Evolutionary conservation across 1,284 basidiomycete genomes (phyloP).

Genomic region (Papiliotrema nemorosa): DNA sequence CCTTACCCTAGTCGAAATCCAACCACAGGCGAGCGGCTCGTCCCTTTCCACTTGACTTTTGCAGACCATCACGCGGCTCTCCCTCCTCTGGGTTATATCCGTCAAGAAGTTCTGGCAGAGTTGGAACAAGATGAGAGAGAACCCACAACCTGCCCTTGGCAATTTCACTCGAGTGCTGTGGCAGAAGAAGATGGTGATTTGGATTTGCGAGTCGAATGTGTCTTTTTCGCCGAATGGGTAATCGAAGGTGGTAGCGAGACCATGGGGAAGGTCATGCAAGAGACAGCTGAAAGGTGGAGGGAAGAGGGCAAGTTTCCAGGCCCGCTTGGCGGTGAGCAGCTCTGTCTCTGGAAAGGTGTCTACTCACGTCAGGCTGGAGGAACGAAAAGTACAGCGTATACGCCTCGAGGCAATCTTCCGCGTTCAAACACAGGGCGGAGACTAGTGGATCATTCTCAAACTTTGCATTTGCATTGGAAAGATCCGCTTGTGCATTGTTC

Average conservation of each 20-base stretch:
- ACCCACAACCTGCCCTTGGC: slow-evolving; percentile 6
- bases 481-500: slow-evolving; percentile 73
- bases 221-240: slow-evolving; percentile 27
- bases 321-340: slow-evolving; percentile 45
- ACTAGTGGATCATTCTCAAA: slow-evolving; percentile 49
- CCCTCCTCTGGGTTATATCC: slow-evolving; percentile 22
- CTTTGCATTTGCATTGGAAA: slow-evolving; percentile 81
- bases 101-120: slow-evolving; percentile 20
- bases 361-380: slow-evolving; percentile 75
- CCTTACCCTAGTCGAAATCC: slow-evolving; percentile 23
- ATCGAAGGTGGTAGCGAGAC: slow-evolving; percentile 24
- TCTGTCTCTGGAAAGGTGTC: not conserved
- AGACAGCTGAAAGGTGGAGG: slow-evolving; percentile 43
- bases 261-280: slow-evolving; percentile 41
- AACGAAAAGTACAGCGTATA: slow-evolving; percentile 80
- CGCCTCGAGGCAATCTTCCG: slow-evolving; percentile 54
- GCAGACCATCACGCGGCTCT: slow-evolving; percentile 16
- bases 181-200: slow-evolving; percentile 4
- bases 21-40: slow-evolving; percentile 9
- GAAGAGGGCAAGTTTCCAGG: slow-evolving; percentile 42
- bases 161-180: slow-evolving; percentile 6
- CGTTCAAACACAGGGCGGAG: slow-evolving; percentile 54
- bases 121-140: slow-evolving; percentile 11
- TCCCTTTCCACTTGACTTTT: slow-evolving; percentile 26
- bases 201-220: slow-evolving; percentile 14